Evolutionary conservation across 2,329 filamentous ascomycete genomes (phyloP), one percentile per base, ranked within the genome.

Genomic region (Exophiala bonariae): DNA sequence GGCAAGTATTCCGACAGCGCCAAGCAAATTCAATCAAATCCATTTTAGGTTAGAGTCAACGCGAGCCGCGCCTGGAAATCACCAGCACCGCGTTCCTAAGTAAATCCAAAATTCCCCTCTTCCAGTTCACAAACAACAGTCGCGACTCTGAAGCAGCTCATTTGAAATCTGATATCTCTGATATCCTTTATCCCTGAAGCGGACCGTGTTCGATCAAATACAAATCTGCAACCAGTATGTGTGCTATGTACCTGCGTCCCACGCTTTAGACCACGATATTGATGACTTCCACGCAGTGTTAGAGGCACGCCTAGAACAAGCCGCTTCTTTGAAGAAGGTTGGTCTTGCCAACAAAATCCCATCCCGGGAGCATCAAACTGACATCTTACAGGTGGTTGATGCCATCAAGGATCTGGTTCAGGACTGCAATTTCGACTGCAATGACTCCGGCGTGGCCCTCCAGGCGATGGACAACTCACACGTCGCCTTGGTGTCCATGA

Each of bases 371-470:
- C 11, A 3, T 13, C 33, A 33, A 19, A 41, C 41, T 56, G 18
- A 37, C 35, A 39, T 16, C 36, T 16, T 39, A 14, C 59, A 96
- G 90, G 89, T 97, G 56, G 91, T 99, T 64, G 95, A 99, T 69
- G 89, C 95, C 62, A 96, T 99, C 84, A 97, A 96, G 75, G 93
- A 99, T 65, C 84, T 99, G 41, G 93, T 99, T 44, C 93, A 97
- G 74, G 93, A 99, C 76, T 99, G 93, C 85, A 99, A 99, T 77
- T 99, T 99, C 76, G 93, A 99, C 80, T 99, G 95, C 86, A 99
- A 97, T 86, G 95, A 99, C 80, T 92, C 89, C 45, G 93, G 93
- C 55, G 93, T 99, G 65, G 91, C 92, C 41, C 87, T 99, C 47
- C 93, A 99, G 75, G 93, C 93, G 65, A 99, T 99, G 95, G 93